phyloP scores from a whole-genome alignment of 805 yeast species.

The Ogataea zsoltii region DNA sequence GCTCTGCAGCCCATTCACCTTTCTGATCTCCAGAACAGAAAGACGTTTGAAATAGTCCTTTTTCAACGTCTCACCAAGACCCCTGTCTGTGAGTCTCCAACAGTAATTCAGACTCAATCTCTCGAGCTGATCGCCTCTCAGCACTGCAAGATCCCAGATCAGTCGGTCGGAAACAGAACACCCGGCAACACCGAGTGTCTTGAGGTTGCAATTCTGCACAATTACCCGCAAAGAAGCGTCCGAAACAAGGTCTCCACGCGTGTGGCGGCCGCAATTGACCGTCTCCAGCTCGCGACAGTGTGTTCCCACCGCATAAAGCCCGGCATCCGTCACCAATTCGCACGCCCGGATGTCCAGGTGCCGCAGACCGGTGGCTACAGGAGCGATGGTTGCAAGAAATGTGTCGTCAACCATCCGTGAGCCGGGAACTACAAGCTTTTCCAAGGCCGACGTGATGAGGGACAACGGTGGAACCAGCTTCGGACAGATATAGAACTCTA shows the following conservation, averaged over 20 bases:
- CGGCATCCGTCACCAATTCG: slow-evolving; percentile 71
- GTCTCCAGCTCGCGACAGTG: slow-evolving; percentile 56
- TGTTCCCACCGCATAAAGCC: slow-evolving; percentile 65
- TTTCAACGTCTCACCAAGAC: slow-evolving; percentile 36
- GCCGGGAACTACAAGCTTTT: slow-evolving; percentile 68
- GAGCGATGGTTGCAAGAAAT: slow-evolving; percentile 52
- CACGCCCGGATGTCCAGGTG: slow-evolving; percentile 83
- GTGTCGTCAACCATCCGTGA: slow-evolving; percentile 61
- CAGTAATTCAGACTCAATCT: slow-evolving; percentile 80
- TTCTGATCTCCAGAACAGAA: slow-evolving; percentile 76
- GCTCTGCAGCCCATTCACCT: slow-evolving; percentile 55
- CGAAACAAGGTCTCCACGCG: slow-evolving; percentile 64
- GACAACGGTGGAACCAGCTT: slow-evolving; percentile 54
- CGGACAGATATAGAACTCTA: slow-evolving; percentile 86
- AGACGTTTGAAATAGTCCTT: slow-evolving; percentile 55
- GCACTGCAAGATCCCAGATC: slow-evolving; percentile 74
- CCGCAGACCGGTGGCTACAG: slow-evolving; percentile 57
- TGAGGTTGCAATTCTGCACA: slow-evolving; percentile 54
- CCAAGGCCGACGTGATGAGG: slow-evolving; percentile 44
- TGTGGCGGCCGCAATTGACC: slow-evolving; percentile 81
- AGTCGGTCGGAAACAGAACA: slow-evolving; percentile 75
- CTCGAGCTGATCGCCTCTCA: slow-evolving; percentile 46
- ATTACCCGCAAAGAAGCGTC: slow-evolving; percentile 65
- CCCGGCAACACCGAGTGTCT: slow-evolving; percentile 87
- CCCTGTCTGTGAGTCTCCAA: slow-evolving; percentile 35